These are phyloP conservation scores for Acer saccharum DNA, from an alignment of 345 rosid genomes.

Conservation along the genomic window DNA sequence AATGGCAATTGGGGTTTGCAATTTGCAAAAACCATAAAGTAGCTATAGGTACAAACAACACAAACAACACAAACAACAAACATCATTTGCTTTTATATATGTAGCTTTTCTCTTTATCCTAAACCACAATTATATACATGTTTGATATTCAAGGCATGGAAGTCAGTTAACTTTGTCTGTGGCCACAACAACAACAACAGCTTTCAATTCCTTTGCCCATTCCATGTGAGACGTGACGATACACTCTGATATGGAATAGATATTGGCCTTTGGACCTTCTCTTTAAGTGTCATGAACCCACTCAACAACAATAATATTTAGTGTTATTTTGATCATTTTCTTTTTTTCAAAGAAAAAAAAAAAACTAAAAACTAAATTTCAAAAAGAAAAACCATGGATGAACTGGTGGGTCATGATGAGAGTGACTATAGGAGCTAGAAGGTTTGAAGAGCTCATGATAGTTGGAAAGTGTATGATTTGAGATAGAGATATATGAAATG, in stretches of 20 bases:
- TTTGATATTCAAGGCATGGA: conserved; percentile 28
- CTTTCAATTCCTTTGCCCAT: conserved; percentile 12
- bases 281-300: neutral
- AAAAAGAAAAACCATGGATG: neutral
- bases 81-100: conserved; percentile 11
- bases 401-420: neutral
- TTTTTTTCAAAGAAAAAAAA: too few relatives aligned
- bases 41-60: conserved; percentile 5
- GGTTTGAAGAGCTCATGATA: neutral
- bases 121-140: neutral
- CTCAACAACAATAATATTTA: neutral
- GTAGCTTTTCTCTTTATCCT: too few relatives aligned
- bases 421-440: neutral
- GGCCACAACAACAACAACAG: conserved; percentile 9
- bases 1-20: neutral
- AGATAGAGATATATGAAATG: neutral
- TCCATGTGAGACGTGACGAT: conserved; percentile 24
- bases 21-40: neutral
- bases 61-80: too few relatives aligned
- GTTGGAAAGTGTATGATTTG: neutral
- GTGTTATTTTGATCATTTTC: neutral
- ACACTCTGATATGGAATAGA: neutral
- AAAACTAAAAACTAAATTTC: too few relatives aligned
- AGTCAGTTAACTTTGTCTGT: conserved; percentile 38
- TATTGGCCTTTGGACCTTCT: neutral